phyloP scores from a whole-genome alignment of 441 rosid genomes.

The Brassica balearica region DNA sequence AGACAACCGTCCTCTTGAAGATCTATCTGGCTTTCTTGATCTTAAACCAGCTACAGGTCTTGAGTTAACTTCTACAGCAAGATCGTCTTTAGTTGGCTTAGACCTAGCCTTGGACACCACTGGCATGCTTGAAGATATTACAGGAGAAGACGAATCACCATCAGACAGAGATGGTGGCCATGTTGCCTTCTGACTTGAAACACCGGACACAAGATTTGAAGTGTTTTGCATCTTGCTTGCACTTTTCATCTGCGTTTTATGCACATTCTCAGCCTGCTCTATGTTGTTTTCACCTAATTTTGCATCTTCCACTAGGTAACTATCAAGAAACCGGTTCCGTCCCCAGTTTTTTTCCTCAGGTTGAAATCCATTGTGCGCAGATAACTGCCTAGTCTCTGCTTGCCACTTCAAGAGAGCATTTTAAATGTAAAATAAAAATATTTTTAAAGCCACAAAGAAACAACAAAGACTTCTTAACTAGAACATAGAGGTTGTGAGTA shows the following conservation, averaged over 20 bases:
- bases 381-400: slow-evolving; percentile 83
- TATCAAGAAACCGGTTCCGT: slow-evolving; percentile 96
- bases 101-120: slow-evolving; percentile 53
- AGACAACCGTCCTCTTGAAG: slow-evolving; percentile 71
- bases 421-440: not conserved
- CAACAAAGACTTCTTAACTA: not conserved
- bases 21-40: slow-evolving; percentile 56
- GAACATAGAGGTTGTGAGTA: not conserved
- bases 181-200: slow-evolving; percentile 59
- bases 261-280: slow-evolving; percentile 54
- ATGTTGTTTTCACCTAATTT: slow-evolving; percentile 52
- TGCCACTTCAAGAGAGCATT: slow-evolving; percentile 89
- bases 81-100: slow-evolving; percentile 50
- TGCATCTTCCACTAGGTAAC: slow-evolving; percentile 62
- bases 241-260: slow-evolving; percentile 61
- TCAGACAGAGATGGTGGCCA: slow-evolving; percentile 77
- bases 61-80: slow-evolving; percentile 61
- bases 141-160: slow-evolving; percentile 73
- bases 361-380: slow-evolving; percentile 67
- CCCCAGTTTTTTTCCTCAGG: slow-evolving; percentile 99
- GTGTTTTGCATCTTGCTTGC: slow-evolving; percentile 56
- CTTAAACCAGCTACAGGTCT: slow-evolving; percentile 60
- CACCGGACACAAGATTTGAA: slow-evolving; percentile 51
- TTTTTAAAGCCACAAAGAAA: not conserved
- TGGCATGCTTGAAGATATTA: slow-evolving; percentile 14